These are phyloP conservation scores for Colletotrichum sp. DNA, from an alignment of 2,329 filamentous ascomycete species.

Conservation along the genomic window DNA sequence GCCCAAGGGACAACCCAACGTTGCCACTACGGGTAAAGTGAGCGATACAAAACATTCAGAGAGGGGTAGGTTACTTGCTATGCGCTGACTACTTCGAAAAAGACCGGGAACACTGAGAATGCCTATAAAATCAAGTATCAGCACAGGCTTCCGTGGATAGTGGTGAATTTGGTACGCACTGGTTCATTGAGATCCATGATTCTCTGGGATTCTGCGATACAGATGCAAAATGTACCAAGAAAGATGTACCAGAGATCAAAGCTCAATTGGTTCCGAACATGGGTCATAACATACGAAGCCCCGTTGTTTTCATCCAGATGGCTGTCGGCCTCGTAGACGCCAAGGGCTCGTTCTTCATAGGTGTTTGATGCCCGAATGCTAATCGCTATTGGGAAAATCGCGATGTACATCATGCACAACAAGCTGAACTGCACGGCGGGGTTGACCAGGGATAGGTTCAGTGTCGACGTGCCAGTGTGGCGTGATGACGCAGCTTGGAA, in stretches of 20 bases:
- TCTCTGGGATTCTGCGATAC: conserved; percentile 22
- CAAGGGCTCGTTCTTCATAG: conserved; percentile 66
- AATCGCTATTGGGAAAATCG: conserved; percentile 65
- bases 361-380: conserved; percentile 65
- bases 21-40: conserved; percentile 30
- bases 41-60: neutral
- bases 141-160: fast-evolving
- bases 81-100: conserved; percentile 39
- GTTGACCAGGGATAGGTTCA: conserved; percentile 52
- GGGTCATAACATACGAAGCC: conserved; percentile 33
- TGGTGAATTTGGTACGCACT: neutral
- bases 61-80: conserved; percentile 28
- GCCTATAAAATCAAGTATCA: conserved; percentile 22
- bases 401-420: conserved; percentile 71
- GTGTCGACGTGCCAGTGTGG: conserved; percentile 55
- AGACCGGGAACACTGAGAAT: conserved; percentile 33
- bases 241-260: conserved; percentile 49
- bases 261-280: conserved; percentile 42
- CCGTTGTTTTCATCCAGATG: conserved; percentile 31
- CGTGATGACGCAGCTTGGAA: conserved; percentile 60
- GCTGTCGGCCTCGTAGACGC: conserved; percentile 52
- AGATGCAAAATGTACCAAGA: conserved; percentile 40
- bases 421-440: conserved; percentile 63
- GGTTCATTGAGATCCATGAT: conserved; percentile 6
- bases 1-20: conserved; percentile 38